Evolutionary conservation across 306 rosid genomes (phyloP).

Genomic region (Dryas octopetala): DNA sequence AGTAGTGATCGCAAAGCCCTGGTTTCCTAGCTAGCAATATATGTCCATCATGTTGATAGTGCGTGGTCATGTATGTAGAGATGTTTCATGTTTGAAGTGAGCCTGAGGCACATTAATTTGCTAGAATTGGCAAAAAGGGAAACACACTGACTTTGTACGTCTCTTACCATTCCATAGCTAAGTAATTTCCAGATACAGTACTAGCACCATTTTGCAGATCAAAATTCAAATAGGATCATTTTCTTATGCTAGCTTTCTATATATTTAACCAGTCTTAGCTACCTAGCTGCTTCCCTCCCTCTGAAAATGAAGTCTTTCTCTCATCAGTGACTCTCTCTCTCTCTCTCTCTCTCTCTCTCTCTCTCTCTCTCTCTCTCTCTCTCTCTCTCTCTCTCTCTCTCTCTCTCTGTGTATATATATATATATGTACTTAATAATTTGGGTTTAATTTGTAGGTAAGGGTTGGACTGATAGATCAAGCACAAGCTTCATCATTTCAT

Average conservation of each 20-base stretch:
- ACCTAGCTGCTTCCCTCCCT: conserved; percentile 4
- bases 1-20: background rate
- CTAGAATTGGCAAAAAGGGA: conserved; percentile 41
- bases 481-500: background rate
- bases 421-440: conserved; percentile 6
- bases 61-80: background rate
- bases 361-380: conserved; percentile 18
- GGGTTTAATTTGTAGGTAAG: conserved; percentile 5
- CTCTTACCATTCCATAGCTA: conserved; percentile 45
- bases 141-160: conserved; percentile 42
- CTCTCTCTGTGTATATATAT: conserved; percentile 15
- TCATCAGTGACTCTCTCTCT: background rate
- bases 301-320: background rate
- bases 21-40: background rate
- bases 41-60: background rate
- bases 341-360: conserved; percentile 14
- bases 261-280: background rate
- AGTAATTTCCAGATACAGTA: conserved; percentile 52
- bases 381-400: conserved; percentile 17
- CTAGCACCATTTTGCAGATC: conserved; percentile 36
- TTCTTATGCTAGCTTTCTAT: conserved; percentile 29
- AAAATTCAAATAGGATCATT: conserved; percentile 31
- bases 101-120: conserved; percentile 15
- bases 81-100: background rate
- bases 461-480: background rate